Base-by-base conservation (phyloP, 1,139 yeast genomes). In the Zygosaccharomyces sapae region DNA sequence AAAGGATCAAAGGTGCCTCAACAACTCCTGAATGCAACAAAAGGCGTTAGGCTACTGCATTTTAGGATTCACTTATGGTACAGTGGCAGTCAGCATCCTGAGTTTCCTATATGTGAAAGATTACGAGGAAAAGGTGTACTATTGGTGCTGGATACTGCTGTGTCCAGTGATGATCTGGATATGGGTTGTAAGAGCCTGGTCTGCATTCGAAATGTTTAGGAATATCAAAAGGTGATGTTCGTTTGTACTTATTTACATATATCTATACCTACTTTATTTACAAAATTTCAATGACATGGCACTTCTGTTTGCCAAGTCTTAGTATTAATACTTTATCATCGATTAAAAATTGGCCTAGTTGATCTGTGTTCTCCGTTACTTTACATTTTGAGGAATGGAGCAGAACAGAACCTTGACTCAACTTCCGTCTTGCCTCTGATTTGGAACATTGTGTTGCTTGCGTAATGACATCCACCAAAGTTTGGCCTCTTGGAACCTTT, bases 291-390 rank as follows among this genome's bases (percentile, higher is more conserved):
- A 80, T 76, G 16, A 83, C 77, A 58, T 73, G 71, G 59, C 81
- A 82, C 50, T 74, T 76, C 43, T 80, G 81, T 59, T 90, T 92
- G 3, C 97, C 97, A 3, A 81, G 68, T 54, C 95, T 76, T 7
- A 89, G 64, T 40, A 90, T 68, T 54, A 90, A 66, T 45, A 89
- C 69, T 49, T 72, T 74, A 7, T 70, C 80, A 35, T 82, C 92
- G 19, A 85, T 70, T 52, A 84, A 65, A 54, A 77, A 80, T 68
- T 41, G 74, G 67, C 51, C 75, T 81, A 45, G 76, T 78, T 5
- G 53, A 8, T 34, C 20, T 5, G 49, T 35, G 29, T 57, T 56
- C 3, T 75, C 74, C 34, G 77, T 80, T 5, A 77, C 68, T 53
- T 83, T 81, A n/a, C 71, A 69, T 52, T 87, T 70, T 31, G 78